Conservation (phyloP, 1,139 yeast species). For the Yamadazyma triangularis region DNA sequence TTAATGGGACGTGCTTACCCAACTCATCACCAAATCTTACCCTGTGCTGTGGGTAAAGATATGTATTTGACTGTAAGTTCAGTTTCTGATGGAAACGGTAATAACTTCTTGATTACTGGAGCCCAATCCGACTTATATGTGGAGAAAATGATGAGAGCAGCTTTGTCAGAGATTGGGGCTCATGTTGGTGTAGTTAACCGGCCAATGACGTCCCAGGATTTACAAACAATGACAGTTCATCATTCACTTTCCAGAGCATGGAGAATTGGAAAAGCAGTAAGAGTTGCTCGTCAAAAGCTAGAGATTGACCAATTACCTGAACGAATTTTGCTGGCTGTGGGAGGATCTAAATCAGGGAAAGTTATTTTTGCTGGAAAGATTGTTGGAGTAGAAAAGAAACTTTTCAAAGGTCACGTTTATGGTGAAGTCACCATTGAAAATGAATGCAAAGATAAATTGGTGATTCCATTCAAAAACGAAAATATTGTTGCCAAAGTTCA, state of each 20-base stretch:
- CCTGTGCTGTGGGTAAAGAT: conserved; percentile 16
- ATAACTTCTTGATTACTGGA: conserved; percentile 28
- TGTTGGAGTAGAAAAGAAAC: conserved; percentile 33
- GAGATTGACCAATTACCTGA: conserved; percentile 31
- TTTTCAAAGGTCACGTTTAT: conserved; percentile 41
- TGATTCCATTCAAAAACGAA: conserved; percentile 45
- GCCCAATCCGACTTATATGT: conserved; percentile 27
- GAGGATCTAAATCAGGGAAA: conserved; percentile 28
- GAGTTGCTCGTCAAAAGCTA: conserved; percentile 27
- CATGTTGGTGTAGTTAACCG: conserved; percentile 33
- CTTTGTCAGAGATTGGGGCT: conserved; percentile 35
- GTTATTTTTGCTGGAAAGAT: conserved; percentile 41
- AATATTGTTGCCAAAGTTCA: conserved; percentile 29
- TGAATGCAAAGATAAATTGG: conserved; percentile 14
- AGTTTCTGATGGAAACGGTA: conserved; percentile 44
- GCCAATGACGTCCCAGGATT: conserved; percentile 20
- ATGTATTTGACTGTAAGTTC: conserved; percentile 28
- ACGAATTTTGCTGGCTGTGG: conserved; percentile 32
- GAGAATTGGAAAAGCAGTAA: conserved; percentile 45
- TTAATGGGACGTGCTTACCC: conserved; percentile 46
- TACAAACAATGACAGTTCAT: conserved; percentile 21
- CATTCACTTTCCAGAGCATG: conserved; percentile 39
- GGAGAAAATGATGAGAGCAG: conserved; percentile 37
- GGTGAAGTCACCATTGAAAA: conserved; percentile 42
- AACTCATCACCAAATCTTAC: conserved; percentile 35